Evolutionary conservation across 139 green algal genomes (phyloP).

Genomic region (Haematococcus sp.): DNA sequence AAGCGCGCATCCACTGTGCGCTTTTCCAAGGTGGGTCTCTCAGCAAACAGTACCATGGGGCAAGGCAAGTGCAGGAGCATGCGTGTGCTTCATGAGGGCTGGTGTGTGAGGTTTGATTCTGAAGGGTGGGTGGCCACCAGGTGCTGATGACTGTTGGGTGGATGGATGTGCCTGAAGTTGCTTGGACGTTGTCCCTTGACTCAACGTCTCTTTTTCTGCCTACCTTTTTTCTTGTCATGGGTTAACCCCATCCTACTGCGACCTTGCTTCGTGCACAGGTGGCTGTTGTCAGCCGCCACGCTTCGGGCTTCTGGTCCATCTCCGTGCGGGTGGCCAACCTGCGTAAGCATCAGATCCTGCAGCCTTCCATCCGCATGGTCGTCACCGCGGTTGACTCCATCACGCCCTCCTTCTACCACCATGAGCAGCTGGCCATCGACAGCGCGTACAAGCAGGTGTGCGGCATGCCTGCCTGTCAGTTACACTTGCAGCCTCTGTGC

Average conservation of each 20-base stretch:
- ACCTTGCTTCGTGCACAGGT: neutral
- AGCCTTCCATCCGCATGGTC: conserved; percentile 43
- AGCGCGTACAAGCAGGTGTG: conserved; percentile 21
- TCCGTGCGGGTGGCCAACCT: conserved; percentile 57
- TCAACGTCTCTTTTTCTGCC: no score
- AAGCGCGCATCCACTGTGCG: conserved; percentile 50
- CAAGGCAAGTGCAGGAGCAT: no score
- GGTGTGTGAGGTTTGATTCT: no score
- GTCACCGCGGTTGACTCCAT: conserved; percentile 56
- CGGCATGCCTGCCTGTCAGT: neutral
- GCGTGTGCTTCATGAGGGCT: no score
- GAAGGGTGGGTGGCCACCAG: no score
- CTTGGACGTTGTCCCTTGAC: no score
- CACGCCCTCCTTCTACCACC: conserved; percentile 50
- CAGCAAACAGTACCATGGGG: no score
- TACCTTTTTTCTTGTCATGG: no score
- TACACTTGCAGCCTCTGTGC: neutral
- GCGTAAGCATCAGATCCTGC: conserved; percentile 61
- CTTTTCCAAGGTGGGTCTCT: no score
- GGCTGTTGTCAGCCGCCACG: conserved; percentile 37
- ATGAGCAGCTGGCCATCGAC: conserved; percentile 21
- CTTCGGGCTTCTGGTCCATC: conserved; percentile 42
- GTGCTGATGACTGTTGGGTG: no score
- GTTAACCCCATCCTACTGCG: neutral
- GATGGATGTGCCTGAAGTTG: no score